Base-by-base conservation (phyloP, 805 yeast genomes). In the Schwanniomyces yamadae region DNA sequence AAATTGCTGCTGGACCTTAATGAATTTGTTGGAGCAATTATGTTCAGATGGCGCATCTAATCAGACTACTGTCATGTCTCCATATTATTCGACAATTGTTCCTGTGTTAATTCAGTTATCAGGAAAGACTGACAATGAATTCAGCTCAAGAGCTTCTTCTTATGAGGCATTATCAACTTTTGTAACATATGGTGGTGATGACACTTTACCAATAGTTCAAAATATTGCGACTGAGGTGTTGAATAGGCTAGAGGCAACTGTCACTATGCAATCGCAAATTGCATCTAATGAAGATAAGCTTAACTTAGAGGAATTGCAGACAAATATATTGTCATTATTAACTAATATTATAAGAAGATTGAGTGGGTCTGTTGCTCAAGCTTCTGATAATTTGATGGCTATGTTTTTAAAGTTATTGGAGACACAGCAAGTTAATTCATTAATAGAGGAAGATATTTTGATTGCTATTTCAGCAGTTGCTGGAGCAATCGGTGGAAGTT, bases 1-100 rank as follows among this genome's bases (percentile, higher is more conserved):
- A n/a, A 93, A 93, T 69, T 88, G 96, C 64, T 88, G 98, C 62
- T 93, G 99, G 99, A 82, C 97, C 5, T 71, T 93, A 43, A 93
- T 93, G 63, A 93, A 93, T 60, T 71, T 93, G 46, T 75, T 86
- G 18, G 98, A 91, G 61, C 96, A 89, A 63, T 65, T 90, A 40
- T 69, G 80, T 46, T 58, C 65, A 12, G 77, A 75, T 36, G 78
- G 78, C 8, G 66, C 75, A 1, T 57, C 61, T 23, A 59, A 59
- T 28, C 66, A 67, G 22, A 66, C 84, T 9, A 78, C 85, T 21
- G 72, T 80, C 16, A 72, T 93, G 66, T 84, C 95, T 18, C 82
- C 72, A 42, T 91, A 78, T 59, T 89, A 87, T 55, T 73, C 71
- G 16, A 66, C 70, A 11, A 64, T 93, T 35, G 77, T 88, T 15